A percentile compares a stretch with the other conserved stretches of the same genome.
These are phyloP conservation scores for Paradendryphiella salina DNA, from an alignment of 2,329 filamentous ascomycete genomes.

Conservation along the genomic window DNA sequence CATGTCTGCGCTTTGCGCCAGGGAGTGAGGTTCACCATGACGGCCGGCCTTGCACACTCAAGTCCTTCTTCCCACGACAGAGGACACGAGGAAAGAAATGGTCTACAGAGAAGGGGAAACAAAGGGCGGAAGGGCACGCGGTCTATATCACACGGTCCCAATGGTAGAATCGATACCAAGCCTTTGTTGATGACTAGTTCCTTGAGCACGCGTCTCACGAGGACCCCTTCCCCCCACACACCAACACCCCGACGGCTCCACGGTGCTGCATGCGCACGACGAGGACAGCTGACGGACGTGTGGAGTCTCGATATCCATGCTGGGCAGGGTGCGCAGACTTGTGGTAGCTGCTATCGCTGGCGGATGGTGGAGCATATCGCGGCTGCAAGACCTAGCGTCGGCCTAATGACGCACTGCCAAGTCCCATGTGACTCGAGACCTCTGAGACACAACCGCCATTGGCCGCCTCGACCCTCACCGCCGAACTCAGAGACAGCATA, in stretches of 20 bases:
- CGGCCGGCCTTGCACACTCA: neutral
- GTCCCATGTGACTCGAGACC: conserved; percentile 5
- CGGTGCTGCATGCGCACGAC: conserved; percentile 16
- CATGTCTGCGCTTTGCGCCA: conserved; percentile 22
- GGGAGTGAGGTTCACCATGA: conserved; percentile 25
- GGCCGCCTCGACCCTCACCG: conserved; percentile 5
- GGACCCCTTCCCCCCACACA: conserved; percentile 10
- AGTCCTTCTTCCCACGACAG: no score
- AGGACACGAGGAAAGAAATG: neutral
- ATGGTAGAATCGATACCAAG: conserved; percentile 2
- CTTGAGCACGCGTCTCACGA: conserved; percentile 13
- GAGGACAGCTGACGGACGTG: conserved; percentile 26
- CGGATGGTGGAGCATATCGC: conserved; percentile 4
- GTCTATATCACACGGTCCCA: conserved; percentile 3
- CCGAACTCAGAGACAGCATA: neutral
- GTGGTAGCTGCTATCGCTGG: conserved; percentile 11
- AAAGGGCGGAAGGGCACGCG: neutral
- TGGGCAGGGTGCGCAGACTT: conserved; percentile 1
- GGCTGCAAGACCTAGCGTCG: conserved; percentile 8
- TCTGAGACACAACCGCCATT: neutral
- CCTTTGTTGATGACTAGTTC: conserved; percentile 6
- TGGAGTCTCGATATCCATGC: conserved; percentile 16
- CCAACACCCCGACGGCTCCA: conserved; percentile 12
- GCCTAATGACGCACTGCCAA: conserved; percentile 12
- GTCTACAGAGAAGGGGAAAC: neutral